A percentile compares a stretch with the other conserved stretches of the same genome.
phyloP scores from a whole-genome alignment of 441 rosid genomes.

The Populus hybrid region DNA sequence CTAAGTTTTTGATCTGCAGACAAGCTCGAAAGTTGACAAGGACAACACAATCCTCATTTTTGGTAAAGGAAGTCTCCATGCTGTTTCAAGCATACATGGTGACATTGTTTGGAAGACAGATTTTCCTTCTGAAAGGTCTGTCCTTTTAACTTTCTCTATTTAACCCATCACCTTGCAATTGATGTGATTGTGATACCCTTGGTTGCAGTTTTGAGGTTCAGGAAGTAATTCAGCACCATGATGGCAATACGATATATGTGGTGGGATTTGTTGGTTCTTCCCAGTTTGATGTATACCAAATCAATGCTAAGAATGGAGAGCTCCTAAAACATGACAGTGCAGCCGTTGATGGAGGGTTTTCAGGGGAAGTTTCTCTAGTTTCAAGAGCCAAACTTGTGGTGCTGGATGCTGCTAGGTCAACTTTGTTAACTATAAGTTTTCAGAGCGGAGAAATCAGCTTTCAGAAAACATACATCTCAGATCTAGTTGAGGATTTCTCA shows the following conservation, averaged over 20 bases:
- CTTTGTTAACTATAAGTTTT: slow-evolving; percentile 54
- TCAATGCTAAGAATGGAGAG: slow-evolving; percentile 73
- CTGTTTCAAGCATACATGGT: slow-evolving; percentile 85
- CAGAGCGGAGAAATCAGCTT: slow-evolving; percentile 55
- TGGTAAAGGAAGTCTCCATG: slow-evolving; percentile 71
- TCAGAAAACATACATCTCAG: slow-evolving; percentile 51
- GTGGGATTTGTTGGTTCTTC: slow-evolving; percentile 71
- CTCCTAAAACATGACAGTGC: slow-evolving; percentile 58
- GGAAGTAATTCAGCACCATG: slow-evolving; percentile 59
- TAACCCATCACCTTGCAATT: slow-evolving; percentile 16
- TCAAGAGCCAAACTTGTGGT: slow-evolving; percentile 65
- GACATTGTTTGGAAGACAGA: slow-evolving; percentile 89
- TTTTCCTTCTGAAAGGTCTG: slow-evolving; percentile 75
- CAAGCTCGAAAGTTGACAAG: slow-evolving; percentile 61
- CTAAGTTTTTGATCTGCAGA: slow-evolving; percentile 40
- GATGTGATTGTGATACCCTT: slow-evolving; percentile 22
- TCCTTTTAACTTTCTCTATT: slow-evolving; percentile 11
- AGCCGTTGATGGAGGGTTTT: slow-evolving; percentile 64
- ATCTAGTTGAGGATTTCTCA: slow-evolving; percentile 46
- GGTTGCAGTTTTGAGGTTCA: slow-evolving; percentile 73
- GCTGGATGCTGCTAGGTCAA: slow-evolving; percentile 64
- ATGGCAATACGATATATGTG: slow-evolving; percentile 48
- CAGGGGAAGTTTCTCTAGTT: slow-evolving; percentile 55
- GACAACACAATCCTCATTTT: slow-evolving; percentile 62
- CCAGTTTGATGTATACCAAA: slow-evolving; percentile 60